phyloP scores from a whole-genome alignment of 2,329 filamentous ascomycete genomes.

The Ustilaginoidea virens region DNA sequence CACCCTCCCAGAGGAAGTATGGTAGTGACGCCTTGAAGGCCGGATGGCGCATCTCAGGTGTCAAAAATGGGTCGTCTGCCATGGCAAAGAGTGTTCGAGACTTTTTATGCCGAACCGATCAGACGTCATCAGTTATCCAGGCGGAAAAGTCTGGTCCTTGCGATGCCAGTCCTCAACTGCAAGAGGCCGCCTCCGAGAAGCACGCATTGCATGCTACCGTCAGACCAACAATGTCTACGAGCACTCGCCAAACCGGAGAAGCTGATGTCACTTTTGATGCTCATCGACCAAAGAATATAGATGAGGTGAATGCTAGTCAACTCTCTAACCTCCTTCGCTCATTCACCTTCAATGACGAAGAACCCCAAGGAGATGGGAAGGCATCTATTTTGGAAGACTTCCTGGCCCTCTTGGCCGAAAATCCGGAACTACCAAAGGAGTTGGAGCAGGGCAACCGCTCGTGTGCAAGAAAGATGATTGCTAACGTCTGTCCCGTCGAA shows the following conservation, averaged over 20 bases:
- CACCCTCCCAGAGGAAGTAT: constrained; percentile 2
- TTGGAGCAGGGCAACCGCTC: not conserved
- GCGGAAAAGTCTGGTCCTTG: not conserved
- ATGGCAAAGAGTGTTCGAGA: constrained; percentile 3
- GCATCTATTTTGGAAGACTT: constrained; percentile 3
- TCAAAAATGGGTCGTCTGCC: not conserved
- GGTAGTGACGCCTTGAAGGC: not conserved
- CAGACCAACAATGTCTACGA: too few relatives aligned
- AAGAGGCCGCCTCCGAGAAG: too few relatives aligned
- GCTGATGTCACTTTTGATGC: too few relatives aligned
- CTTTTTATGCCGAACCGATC: constrained; percentile 3
- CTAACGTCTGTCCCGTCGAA: not conserved
- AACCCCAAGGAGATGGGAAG: not conserved
- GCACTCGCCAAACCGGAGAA: too few relatives aligned
- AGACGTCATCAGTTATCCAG: not conserved
- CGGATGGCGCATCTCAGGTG: constrained; percentile 2
- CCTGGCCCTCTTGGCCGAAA: constrained; percentile 1
- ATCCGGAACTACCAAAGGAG: constrained; percentile 1
- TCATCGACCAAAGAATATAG: not conserved
- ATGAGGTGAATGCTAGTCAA: constrained; percentile 1
- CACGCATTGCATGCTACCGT: too few relatives aligned
- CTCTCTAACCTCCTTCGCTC: constrained; percentile 2
- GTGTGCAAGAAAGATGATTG: not conserved
- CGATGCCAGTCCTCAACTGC: not conserved
- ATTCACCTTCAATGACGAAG: constrained; percentile 4